Evolutionary conservation across 2,329 filamentous ascomycete species (phyloP).

Genomic region (Penicillium sumatraense): DNA sequence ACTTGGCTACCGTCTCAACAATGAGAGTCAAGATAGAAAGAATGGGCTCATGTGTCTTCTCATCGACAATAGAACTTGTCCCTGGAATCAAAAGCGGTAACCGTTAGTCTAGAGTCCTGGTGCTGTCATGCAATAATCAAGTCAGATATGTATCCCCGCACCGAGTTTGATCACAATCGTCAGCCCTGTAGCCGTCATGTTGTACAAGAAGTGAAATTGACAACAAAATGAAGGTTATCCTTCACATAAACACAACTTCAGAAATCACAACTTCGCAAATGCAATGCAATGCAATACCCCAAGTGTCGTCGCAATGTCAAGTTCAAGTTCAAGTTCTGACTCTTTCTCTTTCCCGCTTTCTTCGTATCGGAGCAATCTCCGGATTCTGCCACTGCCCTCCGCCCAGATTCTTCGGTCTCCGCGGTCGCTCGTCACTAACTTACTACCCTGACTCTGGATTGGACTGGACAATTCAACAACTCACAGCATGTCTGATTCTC

Average conservation of each 20-base stretch:
- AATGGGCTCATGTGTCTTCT: slow-evolving; percentile 90
- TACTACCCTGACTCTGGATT: too few relatives aligned
- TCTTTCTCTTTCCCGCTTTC: not conserved
- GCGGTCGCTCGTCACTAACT: slow-evolving; percentile 2
- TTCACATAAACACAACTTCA: too few relatives aligned
- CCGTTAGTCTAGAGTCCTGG: slow-evolving; percentile 15
- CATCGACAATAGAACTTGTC: slow-evolving; percentile 98
- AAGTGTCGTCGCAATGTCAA: slow-evolving; percentile 1
- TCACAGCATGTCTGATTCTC: slow-evolving; percentile 42
- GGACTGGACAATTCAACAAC: slow-evolving; percentile 11
- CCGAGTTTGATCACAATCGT: slow-evolving; percentile 48
- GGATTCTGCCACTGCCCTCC: slow-evolving; percentile 36
- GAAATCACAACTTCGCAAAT: too few relatives aligned
- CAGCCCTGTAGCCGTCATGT: slow-evolving; percentile 32
- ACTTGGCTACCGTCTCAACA: slow-evolving; percentile 87
- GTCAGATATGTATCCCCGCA: slow-evolving; percentile 33
- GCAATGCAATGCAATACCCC: too few relatives aligned
- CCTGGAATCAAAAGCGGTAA: slow-evolving; percentile 59
- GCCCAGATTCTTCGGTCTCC: slow-evolving; percentile 31
- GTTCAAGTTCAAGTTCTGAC: slow-evolving; percentile 11
- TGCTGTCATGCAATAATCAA: slow-evolving; percentile 4
- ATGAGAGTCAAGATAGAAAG: slow-evolving; percentile 89
- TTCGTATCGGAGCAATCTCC: slow-evolving; percentile 16
- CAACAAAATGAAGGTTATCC: not conserved
- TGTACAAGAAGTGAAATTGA: slow-evolving; percentile 6